These are phyloP conservation scores for Gentiana straminea DNA, from an alignment of 257 asterid species.

Conservation along the genomic window DNA sequence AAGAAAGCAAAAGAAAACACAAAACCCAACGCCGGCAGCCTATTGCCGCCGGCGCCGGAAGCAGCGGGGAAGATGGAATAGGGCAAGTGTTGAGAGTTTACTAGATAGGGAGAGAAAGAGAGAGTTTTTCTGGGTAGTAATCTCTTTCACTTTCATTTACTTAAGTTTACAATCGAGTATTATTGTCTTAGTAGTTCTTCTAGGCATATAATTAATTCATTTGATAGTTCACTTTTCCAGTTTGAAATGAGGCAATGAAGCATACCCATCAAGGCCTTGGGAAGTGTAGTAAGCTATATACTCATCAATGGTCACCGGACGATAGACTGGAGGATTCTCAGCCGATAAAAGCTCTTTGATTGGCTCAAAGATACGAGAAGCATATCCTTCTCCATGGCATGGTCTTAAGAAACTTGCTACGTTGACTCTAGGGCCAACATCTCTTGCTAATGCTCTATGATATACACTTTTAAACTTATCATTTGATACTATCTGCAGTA, in stretches of 20 bases:
- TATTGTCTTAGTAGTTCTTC: no score
- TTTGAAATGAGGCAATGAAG: constrained; percentile 1
- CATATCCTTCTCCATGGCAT: neutral
- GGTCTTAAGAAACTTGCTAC: neutral
- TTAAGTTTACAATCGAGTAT: no score
- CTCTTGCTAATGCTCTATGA: neutral
- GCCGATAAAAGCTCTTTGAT: constrained; percentile 9
- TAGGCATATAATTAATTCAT: no score
- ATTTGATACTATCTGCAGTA: neutral
- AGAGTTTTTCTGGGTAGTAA: no score
- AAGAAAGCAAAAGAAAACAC: no score
- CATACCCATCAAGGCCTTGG: constrained; percentile 1
- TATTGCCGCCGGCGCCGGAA: no score
- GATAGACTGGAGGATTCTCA: constrained; percentile 3
- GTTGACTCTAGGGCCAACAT: neutral
- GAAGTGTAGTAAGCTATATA: neutral
- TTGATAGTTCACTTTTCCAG: neutral
- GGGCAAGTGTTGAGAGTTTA: no score
- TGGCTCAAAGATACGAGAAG: neutral
- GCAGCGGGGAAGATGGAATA: no score
- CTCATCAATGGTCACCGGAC: neutral
- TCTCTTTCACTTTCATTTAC: no score
- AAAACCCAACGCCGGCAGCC: no score
- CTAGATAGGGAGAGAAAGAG: no score
- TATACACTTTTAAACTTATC: neutral